Base-by-base conservation (phyloP, 371 early-diverging fungal genomes). In the Nematocida parisii region DNA sequence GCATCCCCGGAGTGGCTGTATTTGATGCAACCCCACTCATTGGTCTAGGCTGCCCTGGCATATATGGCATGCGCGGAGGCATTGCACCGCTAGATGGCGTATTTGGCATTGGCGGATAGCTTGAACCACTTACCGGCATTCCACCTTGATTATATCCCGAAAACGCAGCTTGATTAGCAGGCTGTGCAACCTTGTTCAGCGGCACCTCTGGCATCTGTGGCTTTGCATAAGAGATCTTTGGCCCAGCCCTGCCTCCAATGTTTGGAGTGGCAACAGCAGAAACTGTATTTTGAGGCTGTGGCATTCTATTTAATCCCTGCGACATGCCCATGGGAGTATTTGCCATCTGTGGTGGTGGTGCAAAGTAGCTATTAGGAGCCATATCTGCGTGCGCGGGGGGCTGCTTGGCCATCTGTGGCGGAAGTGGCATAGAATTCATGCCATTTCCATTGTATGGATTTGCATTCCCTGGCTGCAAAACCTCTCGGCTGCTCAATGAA, bases 231-330 rank as follows among this genome's bases (percentile, higher is more conserved):
- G 64, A 64, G 7, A 64, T 42, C 22, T 64, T 64, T 33, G 64
- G 64, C 0, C 64, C 64, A 15, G 44, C 42, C 42, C 64, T 64
- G 15, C 64, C 64, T 45, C 64, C 64, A 42, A 64, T 64, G 64
- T 27, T 64, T 45, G 64, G 64, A 7, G 64, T 42, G 33, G 64
- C 39, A 9, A 44, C 45, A 33, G 64, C 27, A 44, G 64, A 64
- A 13, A 64, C 64, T 15, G 64, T 18, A 42, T 44, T 64, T 42
- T 13, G 64, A 9, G 9, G 52, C 13, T 50, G 52, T 1, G 9
- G 9, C 7, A 13, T 42, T 11, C 42, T 11, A 42, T 58, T 58
- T 27, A 9, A 7, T n/a, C n/a, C n/a, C 13, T 33, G 64, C 2
- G 64, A 11, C 64, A 39, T 64, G 27, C 44, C 64, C 39, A 44